Conservation (phyloP, 495 filamentous ascomycete species). For the Penicillium maclennaniae region DNA sequence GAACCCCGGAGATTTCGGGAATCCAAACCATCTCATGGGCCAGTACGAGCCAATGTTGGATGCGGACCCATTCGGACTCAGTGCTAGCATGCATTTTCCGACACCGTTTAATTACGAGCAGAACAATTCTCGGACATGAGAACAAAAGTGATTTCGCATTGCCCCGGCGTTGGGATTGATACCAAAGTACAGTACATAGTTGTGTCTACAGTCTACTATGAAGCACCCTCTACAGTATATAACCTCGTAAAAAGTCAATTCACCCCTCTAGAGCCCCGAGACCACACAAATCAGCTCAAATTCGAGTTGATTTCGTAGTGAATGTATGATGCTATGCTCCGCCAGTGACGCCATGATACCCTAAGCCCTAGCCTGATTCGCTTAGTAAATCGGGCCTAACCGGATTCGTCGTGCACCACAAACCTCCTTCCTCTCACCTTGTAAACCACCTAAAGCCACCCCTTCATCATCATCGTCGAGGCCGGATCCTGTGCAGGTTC, state of each 20-base stretch:
- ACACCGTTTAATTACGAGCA: constrained; percentile 81
- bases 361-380: constrained; percentile 29
- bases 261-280: not conserved
- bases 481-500: constrained; percentile 37
- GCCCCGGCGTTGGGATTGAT: constrained; percentile 29
- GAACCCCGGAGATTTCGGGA: constrained; percentile 38
- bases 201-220: not conserved
- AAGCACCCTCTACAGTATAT: not conserved
- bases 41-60: constrained; percentile 80
- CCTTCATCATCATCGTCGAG: constrained; percentile 26
- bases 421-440: constrained; percentile 19
- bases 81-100: constrained; percentile 91
- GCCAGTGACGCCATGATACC: constrained; percentile 27
- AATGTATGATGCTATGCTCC: constrained; percentile 20
- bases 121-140: constrained; percentile 38
- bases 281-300: not conserved
- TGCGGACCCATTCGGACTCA: constrained; percentile 85
- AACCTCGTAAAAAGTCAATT: not conserved
- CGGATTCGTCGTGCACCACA: constrained; percentile 26
- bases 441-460: constrained; percentile 5
- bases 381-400: constrained; percentile 28
- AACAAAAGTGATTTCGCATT: constrained; percentile 28
- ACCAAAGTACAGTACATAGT: constrained; percentile 17
- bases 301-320: not conserved
- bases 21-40: constrained; percentile 67